Conservation (phyloP, 257 asterid species). For the Gentiana dahurica region DNA sequence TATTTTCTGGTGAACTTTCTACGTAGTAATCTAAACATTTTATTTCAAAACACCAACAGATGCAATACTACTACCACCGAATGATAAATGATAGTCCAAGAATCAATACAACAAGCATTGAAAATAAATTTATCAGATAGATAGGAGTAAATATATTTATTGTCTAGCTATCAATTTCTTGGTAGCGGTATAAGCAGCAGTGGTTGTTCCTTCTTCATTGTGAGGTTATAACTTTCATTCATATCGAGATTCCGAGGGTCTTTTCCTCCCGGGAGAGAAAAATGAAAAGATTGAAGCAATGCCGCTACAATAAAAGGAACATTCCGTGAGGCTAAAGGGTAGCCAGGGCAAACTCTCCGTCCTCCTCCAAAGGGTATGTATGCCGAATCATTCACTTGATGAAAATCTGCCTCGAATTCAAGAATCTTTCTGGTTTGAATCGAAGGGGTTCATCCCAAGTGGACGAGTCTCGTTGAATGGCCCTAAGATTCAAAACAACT, state of each 20-base stretch:
- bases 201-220: neutral
- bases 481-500: too few species aligned
- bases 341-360: neutral
- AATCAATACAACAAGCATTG: too few species aligned
- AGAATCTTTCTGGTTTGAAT: constrained; percentile 1
- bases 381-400: neutral
- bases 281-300: neutral
- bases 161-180: too few species aligned
- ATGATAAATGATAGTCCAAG: too few species aligned
- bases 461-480: too few species aligned
- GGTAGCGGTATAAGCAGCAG: neutral
- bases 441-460: neutral
- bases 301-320: neutral
- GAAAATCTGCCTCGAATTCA: neutral
- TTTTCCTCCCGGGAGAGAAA: neutral
- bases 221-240: neutral
- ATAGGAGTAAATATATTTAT: too few species aligned
- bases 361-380: neutral
- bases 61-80: too few species aligned
- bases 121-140: too few species aligned
- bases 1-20: too few species aligned
- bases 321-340: neutral
- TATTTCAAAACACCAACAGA: too few species aligned
- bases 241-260: neutral
- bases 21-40: too few species aligned